phyloP scores from a whole-genome alignment of 176 grass and related monocot genomes.

The Zizania latifolia region DNA sequence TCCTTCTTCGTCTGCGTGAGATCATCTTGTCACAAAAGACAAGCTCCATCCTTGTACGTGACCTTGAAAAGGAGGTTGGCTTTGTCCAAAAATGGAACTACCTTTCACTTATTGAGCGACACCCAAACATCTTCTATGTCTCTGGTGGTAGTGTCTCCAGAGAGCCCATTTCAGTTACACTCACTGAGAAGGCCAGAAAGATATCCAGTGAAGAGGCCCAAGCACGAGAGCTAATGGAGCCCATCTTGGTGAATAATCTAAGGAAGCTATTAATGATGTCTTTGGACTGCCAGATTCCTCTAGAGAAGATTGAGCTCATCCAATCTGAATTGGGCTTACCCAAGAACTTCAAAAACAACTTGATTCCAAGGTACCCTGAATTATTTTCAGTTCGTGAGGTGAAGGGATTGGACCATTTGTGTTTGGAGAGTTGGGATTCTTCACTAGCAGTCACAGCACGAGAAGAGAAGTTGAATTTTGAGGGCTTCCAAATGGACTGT shows the following conservation, averaged over 20 bases:
- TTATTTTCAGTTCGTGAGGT: constrained; percentile 59
- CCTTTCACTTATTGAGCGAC: constrained; percentile 58
- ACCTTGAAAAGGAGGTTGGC: constrained; percentile 85
- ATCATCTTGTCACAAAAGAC: constrained; percentile 55
- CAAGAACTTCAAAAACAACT: constrained; percentile 46
- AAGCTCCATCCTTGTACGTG: constrained; percentile 53
- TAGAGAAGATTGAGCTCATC: constrained; percentile 82
- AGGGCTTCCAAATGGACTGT: constrained; percentile 16
- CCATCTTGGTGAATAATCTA: constrained; percentile 74
- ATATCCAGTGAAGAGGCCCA: constrained; percentile 51
- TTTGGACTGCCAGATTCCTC: constrained; percentile 72
- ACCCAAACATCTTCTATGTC: constrained; percentile 62
- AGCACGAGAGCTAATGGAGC: constrained; percentile 61
- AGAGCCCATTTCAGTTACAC: constrained; percentile 53
- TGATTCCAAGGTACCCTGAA: constrained; percentile 68
- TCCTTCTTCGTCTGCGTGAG: constrained; percentile 57
- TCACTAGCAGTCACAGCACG: constrained; percentile 63
- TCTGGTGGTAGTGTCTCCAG: constrained; percentile 45
- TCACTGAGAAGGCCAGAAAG: constrained; percentile 70
- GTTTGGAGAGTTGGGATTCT: constrained; percentile 79
- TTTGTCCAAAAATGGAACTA: constrained; percentile 87
- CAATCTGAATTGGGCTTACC: constrained; percentile 63
- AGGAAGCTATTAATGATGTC: constrained; percentile 92
- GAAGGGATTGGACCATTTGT: constrained; percentile 51
- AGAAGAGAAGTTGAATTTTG: constrained; percentile 65